Conservation (phyloP, 1,284 basidiomycete genomes). For the Ganoderma sinense region DNA sequence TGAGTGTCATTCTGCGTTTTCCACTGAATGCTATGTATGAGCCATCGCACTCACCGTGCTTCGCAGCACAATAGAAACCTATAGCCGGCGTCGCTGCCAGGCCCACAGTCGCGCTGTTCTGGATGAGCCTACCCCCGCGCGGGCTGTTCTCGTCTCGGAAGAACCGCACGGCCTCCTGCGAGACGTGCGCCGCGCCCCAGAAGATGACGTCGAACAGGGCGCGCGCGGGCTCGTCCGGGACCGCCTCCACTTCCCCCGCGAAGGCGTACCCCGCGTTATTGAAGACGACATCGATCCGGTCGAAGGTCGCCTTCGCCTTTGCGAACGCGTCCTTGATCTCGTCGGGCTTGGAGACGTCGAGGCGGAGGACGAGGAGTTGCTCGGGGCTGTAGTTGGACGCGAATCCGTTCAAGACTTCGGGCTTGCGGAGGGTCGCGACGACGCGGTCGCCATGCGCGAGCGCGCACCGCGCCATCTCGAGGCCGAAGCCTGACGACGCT, state of each 20-base stretch:
- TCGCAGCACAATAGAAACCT: conserved; percentile 43
- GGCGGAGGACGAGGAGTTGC: conserved; percentile 45
- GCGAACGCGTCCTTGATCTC: conserved; percentile 44
- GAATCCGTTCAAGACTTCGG: conserved; percentile 35
- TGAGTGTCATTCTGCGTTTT: not conserved
- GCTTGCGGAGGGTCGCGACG: conserved; percentile 42
- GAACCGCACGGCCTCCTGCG: conserved; percentile 43
- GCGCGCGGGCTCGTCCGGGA: conserved; percentile 40
- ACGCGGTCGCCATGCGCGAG: conserved; percentile 41
- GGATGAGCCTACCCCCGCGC: conserved; percentile 42
- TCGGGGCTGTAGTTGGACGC: conserved; percentile 21
- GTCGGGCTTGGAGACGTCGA: conserved; percentile 47
- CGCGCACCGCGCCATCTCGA: conserved; percentile 32
- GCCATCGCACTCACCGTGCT: conserved; percentile 30
- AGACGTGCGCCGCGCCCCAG: conserved; percentile 47
- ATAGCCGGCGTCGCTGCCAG: conserved; percentile 32
- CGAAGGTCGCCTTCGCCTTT: conserved; percentile 43
- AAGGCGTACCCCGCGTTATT: conserved; percentile 48
- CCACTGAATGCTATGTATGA: too few species aligned
- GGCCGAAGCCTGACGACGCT: conserved; percentile 43
- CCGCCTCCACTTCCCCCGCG: conserved; percentile 38
- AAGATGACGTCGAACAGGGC: conserved; percentile 47
- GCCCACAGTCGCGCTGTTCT: conserved; percentile 39
- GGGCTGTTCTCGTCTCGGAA: conserved; percentile 48
- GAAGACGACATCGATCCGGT: conserved; percentile 50